These are phyloP conservation scores for Trichoderma atroviride DNA, from an alignment of 2,329 filamentous ascomycete species.

Conservation along the genomic window DNA sequence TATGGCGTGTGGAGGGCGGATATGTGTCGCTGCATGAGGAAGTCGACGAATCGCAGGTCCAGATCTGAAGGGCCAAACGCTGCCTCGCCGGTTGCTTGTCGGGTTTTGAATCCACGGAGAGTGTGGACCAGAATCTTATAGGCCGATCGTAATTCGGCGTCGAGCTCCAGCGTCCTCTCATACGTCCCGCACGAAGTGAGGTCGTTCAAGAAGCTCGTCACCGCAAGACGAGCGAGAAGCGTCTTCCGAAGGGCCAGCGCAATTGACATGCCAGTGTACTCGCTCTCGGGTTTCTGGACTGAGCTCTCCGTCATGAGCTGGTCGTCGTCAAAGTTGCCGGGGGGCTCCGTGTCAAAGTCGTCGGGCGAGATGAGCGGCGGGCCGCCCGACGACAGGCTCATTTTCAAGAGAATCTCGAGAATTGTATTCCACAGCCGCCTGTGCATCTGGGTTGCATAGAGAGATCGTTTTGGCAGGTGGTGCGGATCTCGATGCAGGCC, in stretches of 20 bases:
- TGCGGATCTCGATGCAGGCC: slow-evolving; percentile 55
- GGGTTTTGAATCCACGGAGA: slow-evolving; percentile 35
- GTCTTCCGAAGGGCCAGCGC: slow-evolving; percentile 47
- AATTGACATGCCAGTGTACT: slow-evolving; percentile 47
- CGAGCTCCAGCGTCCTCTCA: slow-evolving; percentile 49
- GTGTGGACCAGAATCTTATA: slow-evolving; percentile 47
- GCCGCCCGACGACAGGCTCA: slow-evolving; percentile 50
- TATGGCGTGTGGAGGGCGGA: slow-evolving; percentile 59
- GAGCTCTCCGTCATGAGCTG: slow-evolving; percentile 43
- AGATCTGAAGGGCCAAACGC: slow-evolving; percentile 39
- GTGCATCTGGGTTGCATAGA: slow-evolving; percentile 50
- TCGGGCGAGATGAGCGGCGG: slow-evolving; percentile 47
- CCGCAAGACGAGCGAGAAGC: slow-evolving; percentile 47
- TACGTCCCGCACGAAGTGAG: slow-evolving; percentile 44
- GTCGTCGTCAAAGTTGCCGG: slow-evolving; percentile 54
- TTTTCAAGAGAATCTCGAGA: slow-evolving; percentile 50
- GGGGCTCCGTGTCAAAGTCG: slow-evolving; percentile 54
- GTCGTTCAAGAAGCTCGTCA: slow-evolving; percentile 49
- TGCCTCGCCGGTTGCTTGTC: slow-evolving; percentile 26
- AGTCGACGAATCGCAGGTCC: slow-evolving; percentile 50
- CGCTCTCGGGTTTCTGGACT: slow-evolving; percentile 37
- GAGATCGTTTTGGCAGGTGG: slow-evolving; percentile 41
- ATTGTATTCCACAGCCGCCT: slow-evolving; percentile 57
- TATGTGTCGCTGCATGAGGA: slow-evolving; percentile 58
- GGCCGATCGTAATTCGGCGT: slow-evolving; percentile 44